Evolutionary conservation across 129 eudicot species (phyloP).

Genomic region (Ambrosia artemisiifolia): DNA sequence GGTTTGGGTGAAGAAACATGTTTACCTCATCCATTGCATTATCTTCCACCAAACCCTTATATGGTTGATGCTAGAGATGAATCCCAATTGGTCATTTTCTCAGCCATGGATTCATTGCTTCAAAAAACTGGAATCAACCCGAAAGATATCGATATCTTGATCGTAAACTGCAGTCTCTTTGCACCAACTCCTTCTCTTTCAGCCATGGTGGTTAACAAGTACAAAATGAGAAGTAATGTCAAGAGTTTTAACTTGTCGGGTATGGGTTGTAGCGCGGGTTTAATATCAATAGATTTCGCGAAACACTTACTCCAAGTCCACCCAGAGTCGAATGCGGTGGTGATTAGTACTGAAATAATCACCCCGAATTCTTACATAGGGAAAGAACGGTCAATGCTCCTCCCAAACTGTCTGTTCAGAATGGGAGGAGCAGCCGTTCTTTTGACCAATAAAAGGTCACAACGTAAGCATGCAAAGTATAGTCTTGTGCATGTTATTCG

Average conservation of each 20-base stretch:
- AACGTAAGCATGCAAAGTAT: constrained; percentile 50
- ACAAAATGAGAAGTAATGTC: constrained; percentile 52
- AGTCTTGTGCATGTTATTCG: constrained; percentile 49
- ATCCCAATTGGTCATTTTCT: constrained; percentile 50
- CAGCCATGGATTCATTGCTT: constrained; percentile 54
- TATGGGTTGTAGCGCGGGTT: constrained; percentile 78
- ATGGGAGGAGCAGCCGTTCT: constrained; percentile 77
- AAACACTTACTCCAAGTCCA: constrained; percentile 54
- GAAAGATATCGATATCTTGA: constrained; percentile 57
- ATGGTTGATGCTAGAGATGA: constrained; percentile 55
- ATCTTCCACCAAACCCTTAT: constrained; percentile 44
- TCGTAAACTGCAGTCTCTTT: constrained; percentile 66
- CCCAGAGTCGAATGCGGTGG: constrained; percentile 60
- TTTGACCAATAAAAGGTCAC: constrained; percentile 45
- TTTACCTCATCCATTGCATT: constrained; percentile 53
- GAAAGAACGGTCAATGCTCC: constrained; percentile 67
- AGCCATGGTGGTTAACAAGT: constrained; percentile 57
- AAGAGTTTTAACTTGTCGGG: constrained; percentile 69
- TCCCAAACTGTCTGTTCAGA: constrained; percentile 65
- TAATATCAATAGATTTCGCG: constrained; percentile 58
- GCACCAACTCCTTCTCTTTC: constrained; percentile 70
- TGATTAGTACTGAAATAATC: constrained; percentile 65
- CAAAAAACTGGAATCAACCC: constrained; percentile 52
- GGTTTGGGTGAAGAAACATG: constrained; percentile 76
- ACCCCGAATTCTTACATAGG: constrained; percentile 62